phyloP scores from a whole-genome alignment of 2,329 filamentous ascomycete species.

The Trichophyton verrucosum region DNA sequence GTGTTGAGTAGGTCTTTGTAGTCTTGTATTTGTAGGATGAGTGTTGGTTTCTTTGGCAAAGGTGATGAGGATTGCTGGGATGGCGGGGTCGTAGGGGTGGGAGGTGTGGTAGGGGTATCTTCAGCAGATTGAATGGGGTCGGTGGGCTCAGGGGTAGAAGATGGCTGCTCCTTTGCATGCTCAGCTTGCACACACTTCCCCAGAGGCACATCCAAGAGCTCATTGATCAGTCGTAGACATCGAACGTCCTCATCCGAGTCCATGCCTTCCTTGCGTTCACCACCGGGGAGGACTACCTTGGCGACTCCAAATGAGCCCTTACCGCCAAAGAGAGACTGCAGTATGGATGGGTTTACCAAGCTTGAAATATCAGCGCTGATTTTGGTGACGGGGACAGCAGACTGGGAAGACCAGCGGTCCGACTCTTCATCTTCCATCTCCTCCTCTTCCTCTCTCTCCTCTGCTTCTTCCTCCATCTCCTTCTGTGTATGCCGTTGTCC shows the following conservation, averaged over 20 bases:
- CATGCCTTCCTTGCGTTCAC: constrained; percentile 1
- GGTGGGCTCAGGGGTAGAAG: not conserved
- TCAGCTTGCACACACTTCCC: not conserved
- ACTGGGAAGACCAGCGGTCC: constrained; percentile 12
- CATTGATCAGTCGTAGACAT: constrained; percentile 25
- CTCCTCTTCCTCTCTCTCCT: constrained; percentile 25
- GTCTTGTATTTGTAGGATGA: constrained; percentile 70
- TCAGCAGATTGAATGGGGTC: not conserved
- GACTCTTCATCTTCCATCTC: constrained; percentile 7
- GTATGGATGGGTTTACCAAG: constrained; percentile 7
- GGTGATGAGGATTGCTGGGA: not conserved
- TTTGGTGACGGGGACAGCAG: not conserved
- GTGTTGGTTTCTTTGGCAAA: constrained; percentile 22
- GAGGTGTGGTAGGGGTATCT: not conserved
- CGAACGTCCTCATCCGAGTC: constrained; percentile 18
- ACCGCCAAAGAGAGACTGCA: constrained; percentile 11
- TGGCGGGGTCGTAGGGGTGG: not conserved
- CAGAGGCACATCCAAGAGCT: constrained; percentile 22
- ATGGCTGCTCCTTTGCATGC: not conserved
- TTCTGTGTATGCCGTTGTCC: constrained; percentile 21
- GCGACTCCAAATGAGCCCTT: constrained; percentile 11
- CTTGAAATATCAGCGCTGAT: not conserved
- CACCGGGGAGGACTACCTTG: constrained; percentile 10
- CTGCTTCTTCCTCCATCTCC: constrained; percentile 34
- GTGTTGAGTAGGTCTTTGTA: constrained; percentile 64